Conservation (phyloP, 2,329 filamentous ascomycete species). For the Aspergillus novoparasiticus region DNA sequence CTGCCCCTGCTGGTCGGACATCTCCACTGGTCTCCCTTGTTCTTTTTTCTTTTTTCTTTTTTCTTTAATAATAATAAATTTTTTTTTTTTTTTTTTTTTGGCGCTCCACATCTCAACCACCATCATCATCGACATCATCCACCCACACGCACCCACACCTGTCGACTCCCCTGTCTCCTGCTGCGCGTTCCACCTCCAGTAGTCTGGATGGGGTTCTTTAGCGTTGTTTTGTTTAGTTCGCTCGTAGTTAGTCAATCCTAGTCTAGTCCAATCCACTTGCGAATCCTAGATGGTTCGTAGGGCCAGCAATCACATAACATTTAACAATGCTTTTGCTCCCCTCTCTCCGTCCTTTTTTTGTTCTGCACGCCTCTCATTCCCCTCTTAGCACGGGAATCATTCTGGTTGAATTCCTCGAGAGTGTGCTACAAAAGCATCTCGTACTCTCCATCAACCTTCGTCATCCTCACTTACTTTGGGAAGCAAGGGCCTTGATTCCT, state of each 20-base stretch:
- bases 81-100: neutral
- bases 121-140: slow-evolving; percentile 22
- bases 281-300: slow-evolving; percentile 24
- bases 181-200: slow-evolving; percentile 19
- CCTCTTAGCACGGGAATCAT: slow-evolving; percentile 9
- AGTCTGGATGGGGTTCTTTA: slow-evolving; percentile 22
- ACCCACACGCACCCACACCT: slow-evolving; percentile 20
- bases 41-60: neutral
- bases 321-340: slow-evolving; percentile 31
- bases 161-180: slow-evolving; percentile 20
- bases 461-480: slow-evolving; percentile 5
- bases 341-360: slow-evolving; percentile 14
- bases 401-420: slow-evolving; percentile 7
- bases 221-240: slow-evolving; percentile 19
- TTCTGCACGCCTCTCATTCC: slow-evolving; percentile 13
- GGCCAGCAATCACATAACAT: slow-evolving; percentile 32
- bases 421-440: slow-evolving; percentile 6
- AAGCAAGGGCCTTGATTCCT: slow-evolving; percentile 6
- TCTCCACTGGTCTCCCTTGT: slow-evolving; percentile 3
- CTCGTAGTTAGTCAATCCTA: slow-evolving; percentile 23
- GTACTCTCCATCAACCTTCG: slow-evolving; percentile 4
- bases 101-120: slow-evolving; percentile 12
- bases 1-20: slow-evolving; percentile 23
- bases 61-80: no score
- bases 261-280: slow-evolving; percentile 17